Base-by-base conservation (phyloP, 2,329 filamentous ascomycete genomes). In the Chalaropsis thielavioides region DNA sequence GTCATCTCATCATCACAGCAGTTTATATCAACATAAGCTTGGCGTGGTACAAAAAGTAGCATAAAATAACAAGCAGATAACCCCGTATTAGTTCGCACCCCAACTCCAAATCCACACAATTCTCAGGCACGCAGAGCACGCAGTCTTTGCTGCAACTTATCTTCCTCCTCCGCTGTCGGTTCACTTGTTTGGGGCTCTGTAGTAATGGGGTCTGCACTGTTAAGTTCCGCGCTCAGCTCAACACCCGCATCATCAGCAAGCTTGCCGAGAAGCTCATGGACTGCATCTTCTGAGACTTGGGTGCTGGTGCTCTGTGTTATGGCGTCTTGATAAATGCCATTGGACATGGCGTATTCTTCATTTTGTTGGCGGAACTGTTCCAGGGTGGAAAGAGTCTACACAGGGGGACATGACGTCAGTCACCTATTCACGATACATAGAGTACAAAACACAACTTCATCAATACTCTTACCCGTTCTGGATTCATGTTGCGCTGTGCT, bases 231-330 rank as follows among this genome's bases (percentile, higher is more conserved):
- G 69, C 84, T 84, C 68, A 95, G 79, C 75, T 94, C 88, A 63
- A 96, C 83, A 64, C 91, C 91, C 10, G 89, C 90, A 74, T 95
- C 90, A 74, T 95, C 91, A 68, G 90, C 90, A 54, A 94, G 83
- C 76, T 95, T 88, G 69, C 84, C 87, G 76, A 95, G 87, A 68
- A 95, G 77, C 69, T 90, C 85, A 74, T 95, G 90, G 1, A 95
- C 90, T 69, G 92, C 90, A 70, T 95, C 90, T 73, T 95, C 75
- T 78, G 89, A 76, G 77, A 92, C 74, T 79, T 89, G 73, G 78
- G 87, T 71, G 75, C 89, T 74, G 1, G 90, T 95, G 44, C 87
- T 88, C 67, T 88, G 86, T 24, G 83, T 85, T 68, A 92, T 92
- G 67, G 90, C 89, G 72, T 92, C 90, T 75, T 92, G 89, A 75